Conservation (phyloP, 1,139 yeast genomes). For the Candida smagusa region DNA sequence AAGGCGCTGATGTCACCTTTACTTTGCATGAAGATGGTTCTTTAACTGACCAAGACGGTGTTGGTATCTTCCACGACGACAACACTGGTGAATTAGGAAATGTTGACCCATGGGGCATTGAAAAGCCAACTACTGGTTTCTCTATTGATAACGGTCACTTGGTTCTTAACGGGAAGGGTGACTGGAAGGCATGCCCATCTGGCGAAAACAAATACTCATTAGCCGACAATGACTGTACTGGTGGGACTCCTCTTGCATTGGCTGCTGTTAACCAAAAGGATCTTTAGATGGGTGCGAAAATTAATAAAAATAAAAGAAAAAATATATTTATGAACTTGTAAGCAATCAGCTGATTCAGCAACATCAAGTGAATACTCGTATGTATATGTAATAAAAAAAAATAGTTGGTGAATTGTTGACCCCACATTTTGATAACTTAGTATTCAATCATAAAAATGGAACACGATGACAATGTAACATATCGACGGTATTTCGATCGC, state of each 20-base stretch:
- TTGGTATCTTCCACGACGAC: conserved; percentile 23
- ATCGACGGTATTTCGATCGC: no score
- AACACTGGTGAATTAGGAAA: conserved; percentile 29
- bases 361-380: no score
- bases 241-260: conserved; percentile 27
- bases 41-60: conserved; percentile 27
- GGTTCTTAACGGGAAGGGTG: conserved; percentile 18
- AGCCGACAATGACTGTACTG: conserved; percentile 23
- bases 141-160: conserved; percentile 22
- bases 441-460: no score
- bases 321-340: no score
- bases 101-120: conserved; percentile 26
- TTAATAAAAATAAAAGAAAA: no score
- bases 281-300: neutral
- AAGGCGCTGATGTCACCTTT: conserved; percentile 22
- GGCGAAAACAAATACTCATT: conserved; percentile 23
- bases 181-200: conserved; percentile 28
- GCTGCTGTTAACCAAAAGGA: conserved; percentile 9
- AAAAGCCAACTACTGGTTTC: conserved; percentile 25
- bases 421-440: no score
- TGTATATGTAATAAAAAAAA: no score
- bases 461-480: no score
- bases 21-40: conserved; percentile 23
- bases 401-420: no score
- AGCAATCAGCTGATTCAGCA: no score